phyloP scores from a whole-genome alignment of 1,139 yeast species.

The Kazachstania sp. region DNA sequence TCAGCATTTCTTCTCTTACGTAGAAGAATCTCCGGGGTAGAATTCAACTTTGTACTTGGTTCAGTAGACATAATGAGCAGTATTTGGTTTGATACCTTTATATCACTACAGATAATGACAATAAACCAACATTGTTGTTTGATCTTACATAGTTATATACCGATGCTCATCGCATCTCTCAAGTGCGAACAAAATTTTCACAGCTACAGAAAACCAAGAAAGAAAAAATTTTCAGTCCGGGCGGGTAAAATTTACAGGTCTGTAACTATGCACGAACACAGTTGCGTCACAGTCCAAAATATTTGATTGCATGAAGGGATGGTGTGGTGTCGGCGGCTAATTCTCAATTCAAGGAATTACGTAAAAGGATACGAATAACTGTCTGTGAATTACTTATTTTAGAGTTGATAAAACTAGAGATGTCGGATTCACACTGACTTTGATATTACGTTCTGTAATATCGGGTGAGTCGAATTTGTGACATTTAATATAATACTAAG shows the following conservation, averaged over 20 bases:
- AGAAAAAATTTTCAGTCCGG: not conserved
- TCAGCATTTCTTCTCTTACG: constrained; percentile 74
- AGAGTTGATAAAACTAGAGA: too few species aligned
- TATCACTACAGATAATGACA: not conserved
- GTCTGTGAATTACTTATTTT: too few species aligned
- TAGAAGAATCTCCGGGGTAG: constrained; percentile 67
- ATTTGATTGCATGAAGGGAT: not conserved
- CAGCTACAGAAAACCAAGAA: not conserved
- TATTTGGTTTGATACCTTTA: not conserved
- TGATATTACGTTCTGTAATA: too few species aligned
- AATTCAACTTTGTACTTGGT: constrained; percentile 35
- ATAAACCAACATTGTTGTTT: not conserved
- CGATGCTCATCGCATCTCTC: not conserved
- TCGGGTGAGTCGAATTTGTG: too few species aligned
- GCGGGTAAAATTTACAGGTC: not conserved
- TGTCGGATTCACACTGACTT: too few species aligned
- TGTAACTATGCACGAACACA: not conserved
- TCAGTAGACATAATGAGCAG: constrained; percentile 8
- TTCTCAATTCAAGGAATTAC: too few species aligned
- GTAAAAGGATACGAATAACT: too few species aligned
- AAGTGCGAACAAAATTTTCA: not conserved
- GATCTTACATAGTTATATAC: too few species aligned
- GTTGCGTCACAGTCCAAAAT: not conserved
- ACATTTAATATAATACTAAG: too few species aligned
- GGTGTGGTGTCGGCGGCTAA: not conserved